Base-by-base conservation (phyloP, 441 rosid genomes). In the California macrophylla region DNA sequence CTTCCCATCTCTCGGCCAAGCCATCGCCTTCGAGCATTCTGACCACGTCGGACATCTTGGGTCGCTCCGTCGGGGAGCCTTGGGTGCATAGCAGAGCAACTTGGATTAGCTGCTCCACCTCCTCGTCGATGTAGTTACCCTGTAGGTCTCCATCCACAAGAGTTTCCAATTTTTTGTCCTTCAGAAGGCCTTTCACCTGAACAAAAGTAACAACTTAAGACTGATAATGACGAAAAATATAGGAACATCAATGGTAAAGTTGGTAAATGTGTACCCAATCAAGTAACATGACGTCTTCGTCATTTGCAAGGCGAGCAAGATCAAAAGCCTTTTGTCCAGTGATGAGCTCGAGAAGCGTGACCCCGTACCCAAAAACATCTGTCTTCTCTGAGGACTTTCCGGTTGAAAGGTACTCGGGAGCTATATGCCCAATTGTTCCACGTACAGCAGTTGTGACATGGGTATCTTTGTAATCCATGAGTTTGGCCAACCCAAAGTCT, bases 291-390 rank as follows among this genome's bases (percentile, higher is more conserved):
- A 70, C 67, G 42, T 34, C 73, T n/a, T 62, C 73, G 7, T 70
- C 73, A 45, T 70, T 70, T n/a, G 67, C 73, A 61, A 61, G 67
- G 15, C 56, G 58, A 38, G 67, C 67, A 40, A 40, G 73, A 62
- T 70, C 73, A 26, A 70, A 61, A 12, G 73, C 73, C n/a, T 67
- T 34, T 26, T 61, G 73, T 24, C 73, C 67, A 21, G 73, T 70
- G 40, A 70, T 62, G 25, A 70, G 32, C 65, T 70, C 73, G 6
- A 70, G 67, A 38, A 70, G 73, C 60, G 40, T 70, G 23, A 70
- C 67, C 18, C 73, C 67, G 20, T 69, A 69, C 28, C 71, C 47
- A 10, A 69, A 69, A 47, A 69, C 71, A 54, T 69, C 71, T 1
- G 65, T 52, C 47, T 69, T 69, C 47, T 69, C 65, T 3, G 71